These are phyloP conservation scores for Neonectria faginata DNA, from an alignment of 2,329 filamentous ascomycete species.

Conservation along the genomic window DNA sequence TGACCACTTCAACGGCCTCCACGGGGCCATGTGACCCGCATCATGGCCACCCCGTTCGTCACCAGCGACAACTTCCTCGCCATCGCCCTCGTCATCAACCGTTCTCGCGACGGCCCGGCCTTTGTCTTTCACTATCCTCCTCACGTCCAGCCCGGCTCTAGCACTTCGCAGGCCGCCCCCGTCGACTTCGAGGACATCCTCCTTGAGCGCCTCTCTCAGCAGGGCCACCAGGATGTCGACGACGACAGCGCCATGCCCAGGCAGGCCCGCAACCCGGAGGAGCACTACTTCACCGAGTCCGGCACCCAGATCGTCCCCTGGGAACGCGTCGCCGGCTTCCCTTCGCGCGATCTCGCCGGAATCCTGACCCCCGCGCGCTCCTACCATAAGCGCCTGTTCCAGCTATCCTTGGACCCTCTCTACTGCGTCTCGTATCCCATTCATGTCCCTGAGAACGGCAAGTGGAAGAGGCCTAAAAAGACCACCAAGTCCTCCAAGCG, in stretches of 20 bases:
- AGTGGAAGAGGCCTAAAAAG: slow-evolving; percentile 76
- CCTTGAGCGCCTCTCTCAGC: slow-evolving; percentile 59
- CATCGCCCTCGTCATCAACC: slow-evolving; percentile 78
- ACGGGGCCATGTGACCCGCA: slow-evolving; percentile 38
- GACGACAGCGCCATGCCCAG: slow-evolving; percentile 56
- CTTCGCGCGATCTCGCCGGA: slow-evolving; percentile 82
- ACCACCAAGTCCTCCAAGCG: slow-evolving; percentile 57
- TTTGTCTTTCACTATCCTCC: slow-evolving; percentile 92
- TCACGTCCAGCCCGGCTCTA: slow-evolving; percentile 56
- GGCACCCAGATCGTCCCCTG: slow-evolving; percentile 72
- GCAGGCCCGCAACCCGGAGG: slow-evolving; percentile 64
- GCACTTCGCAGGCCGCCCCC: slow-evolving; percentile 51
- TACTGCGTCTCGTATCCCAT: slow-evolving; percentile 86
- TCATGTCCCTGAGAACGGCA: slow-evolving; percentile 81
- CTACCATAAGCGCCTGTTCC: slow-evolving; percentile 85
- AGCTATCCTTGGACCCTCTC: slow-evolving; percentile 83
- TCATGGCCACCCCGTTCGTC: slow-evolving; percentile 61
- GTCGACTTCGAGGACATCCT: slow-evolving; percentile 64
- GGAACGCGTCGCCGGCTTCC: slow-evolving; percentile 80
- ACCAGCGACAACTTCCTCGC: slow-evolving; percentile 71
- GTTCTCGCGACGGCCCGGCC: slow-evolving; percentile 81
- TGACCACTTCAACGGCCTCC: not conserved
- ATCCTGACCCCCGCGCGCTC: slow-evolving; percentile 80
- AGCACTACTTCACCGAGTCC: slow-evolving; percentile 66
- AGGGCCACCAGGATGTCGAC: slow-evolving; percentile 50